Percentiles rank a stretch among this genome's conserved stretches.
These are phyloP conservation scores for Hyphochytrium catenoides DNA, from an alignment of 352 stramenopile genomes.

Conservation along the genomic window DNA sequence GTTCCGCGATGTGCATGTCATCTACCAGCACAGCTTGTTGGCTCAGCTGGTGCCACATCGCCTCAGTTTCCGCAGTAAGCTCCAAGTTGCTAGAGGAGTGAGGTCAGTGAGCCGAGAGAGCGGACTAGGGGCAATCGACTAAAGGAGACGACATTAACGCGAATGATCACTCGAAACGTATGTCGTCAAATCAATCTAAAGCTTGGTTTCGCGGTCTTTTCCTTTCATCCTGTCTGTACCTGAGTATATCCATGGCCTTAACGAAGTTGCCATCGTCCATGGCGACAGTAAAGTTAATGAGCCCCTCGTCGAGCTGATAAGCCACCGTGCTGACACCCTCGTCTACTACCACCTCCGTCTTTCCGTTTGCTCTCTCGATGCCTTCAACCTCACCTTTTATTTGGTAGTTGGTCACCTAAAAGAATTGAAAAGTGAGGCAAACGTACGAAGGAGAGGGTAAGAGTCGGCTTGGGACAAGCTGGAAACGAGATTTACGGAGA, in stretches of 20 bases:
- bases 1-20: constrained; percentile 65
- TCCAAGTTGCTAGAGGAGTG: no score
- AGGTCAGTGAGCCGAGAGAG: no score
- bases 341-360: constrained; percentile 81
- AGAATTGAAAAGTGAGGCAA: no score
- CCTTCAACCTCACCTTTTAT: constrained; percentile 81
- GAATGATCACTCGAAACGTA: no score
- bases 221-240: no score
- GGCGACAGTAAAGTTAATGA: constrained; percentile 79
- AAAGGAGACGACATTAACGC: no score
- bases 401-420: constrained; percentile 73
- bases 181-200: no score
- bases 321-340: constrained; percentile 76
- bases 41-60: constrained; percentile 78
- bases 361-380: constrained; percentile 71
- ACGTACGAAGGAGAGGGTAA: no score
- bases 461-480: no score
- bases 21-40: constrained; percentile 52
- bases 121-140: no score
- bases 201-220: no score
- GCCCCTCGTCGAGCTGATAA: constrained; percentile 74
- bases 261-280: constrained; percentile 74
- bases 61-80: constrained; percentile 65
- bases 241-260: constrained; percentile 71
- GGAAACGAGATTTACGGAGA: no score